These are phyloP conservation scores for Ammopiptanthus mongolicus DNA, from an alignment of 306 rosid genomes.

Conservation along the genomic window DNA sequence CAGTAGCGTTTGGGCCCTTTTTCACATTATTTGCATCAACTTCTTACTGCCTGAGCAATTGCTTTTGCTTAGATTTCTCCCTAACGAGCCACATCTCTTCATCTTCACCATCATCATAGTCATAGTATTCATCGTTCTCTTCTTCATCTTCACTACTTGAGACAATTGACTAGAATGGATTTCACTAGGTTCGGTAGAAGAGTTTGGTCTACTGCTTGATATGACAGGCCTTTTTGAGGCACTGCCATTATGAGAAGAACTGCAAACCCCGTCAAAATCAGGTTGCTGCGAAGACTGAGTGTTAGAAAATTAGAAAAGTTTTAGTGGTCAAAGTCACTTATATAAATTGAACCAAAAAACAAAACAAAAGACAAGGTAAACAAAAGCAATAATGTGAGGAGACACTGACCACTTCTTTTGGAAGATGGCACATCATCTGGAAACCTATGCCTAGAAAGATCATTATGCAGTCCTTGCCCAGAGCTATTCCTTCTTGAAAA, in stretches of 20 bases:
- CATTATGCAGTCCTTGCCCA: no score
- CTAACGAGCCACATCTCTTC: no score
- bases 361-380: no score
- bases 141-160: constrained; percentile 84
- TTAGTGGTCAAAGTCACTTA: not conserved
- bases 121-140: no score
- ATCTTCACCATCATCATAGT: no score
- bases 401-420: constrained; percentile 78
- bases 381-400: not conserved
- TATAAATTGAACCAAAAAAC: not conserved
- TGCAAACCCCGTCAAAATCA: constrained; percentile 68
- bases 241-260: constrained; percentile 83
- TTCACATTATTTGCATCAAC: no score
- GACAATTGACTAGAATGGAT: constrained; percentile 60
- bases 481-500: constrained; percentile 80
- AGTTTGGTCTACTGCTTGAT: constrained; percentile 81
- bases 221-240: constrained; percentile 72
- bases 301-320: constrained; percentile 2
- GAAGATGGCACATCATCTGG: constrained; percentile 69
- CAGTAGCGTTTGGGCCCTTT: no score
- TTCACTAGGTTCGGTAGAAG: constrained; percentile 83
- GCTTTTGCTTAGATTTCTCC: no score
- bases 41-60: no score
- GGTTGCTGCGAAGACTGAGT: constrained; percentile 52
- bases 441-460: constrained; percentile 66